A percentile compares a stretch with the other conserved stretches of the same genome.
These are phyloP conservation scores for Aureobasidium sp. DNA, from an alignment of 2,329 filamentous ascomycete genomes.

Conservation along the genomic window DNA sequence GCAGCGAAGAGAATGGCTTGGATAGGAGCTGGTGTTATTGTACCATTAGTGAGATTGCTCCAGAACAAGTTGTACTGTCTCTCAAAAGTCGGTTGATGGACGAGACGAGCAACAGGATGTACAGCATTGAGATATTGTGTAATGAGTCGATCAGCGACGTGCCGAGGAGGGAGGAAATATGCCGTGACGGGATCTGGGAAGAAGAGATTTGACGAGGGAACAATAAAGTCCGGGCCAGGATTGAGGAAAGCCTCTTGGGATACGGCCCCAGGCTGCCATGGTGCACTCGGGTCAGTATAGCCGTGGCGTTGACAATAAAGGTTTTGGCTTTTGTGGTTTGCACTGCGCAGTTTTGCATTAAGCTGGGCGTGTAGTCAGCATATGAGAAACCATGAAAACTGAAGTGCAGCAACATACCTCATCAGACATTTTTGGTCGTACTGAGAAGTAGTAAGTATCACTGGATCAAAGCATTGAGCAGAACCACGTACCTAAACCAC, in stretches of 20 bases:
- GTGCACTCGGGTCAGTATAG: background rate
- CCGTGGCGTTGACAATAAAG: conserved; percentile 7
- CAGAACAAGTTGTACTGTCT: conserved; percentile 59
- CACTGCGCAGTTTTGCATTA: conserved; percentile 2
- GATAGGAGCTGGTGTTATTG: conserved; percentile 56
- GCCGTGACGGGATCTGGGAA: conserved; percentile 51
- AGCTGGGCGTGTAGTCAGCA: conserved; percentile 1
- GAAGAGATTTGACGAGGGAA: conserved; percentile 61
- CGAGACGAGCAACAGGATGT: conserved; percentile 59
- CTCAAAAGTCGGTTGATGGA: conserved; percentile 63
- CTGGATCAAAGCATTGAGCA: background rate
- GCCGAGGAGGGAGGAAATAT: conserved; percentile 52
- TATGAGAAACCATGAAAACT: background rate
- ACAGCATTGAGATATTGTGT: conserved; percentile 62
- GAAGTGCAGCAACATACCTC: conserved; percentile 47
- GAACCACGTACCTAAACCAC: conserved; percentile 45
- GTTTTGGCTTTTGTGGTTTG: background rate
- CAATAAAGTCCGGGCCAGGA: conserved; percentile 59
- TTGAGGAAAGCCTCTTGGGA: conserved; percentile 47
- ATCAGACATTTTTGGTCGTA: conserved; percentile 62
- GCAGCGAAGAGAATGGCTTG: conserved; percentile 64
- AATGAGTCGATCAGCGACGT: conserved; percentile 55
- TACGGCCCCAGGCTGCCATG: conserved; percentile 1
- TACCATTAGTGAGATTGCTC: conserved; percentile 51
- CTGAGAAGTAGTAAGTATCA: conserved; percentile 24